A percentile compares a stretch with the other conserved stretches of the same genome.
phyloP scores from a whole-genome alignment of 352 stramenopile species.

The Phytophthora fragariae region DNA sequence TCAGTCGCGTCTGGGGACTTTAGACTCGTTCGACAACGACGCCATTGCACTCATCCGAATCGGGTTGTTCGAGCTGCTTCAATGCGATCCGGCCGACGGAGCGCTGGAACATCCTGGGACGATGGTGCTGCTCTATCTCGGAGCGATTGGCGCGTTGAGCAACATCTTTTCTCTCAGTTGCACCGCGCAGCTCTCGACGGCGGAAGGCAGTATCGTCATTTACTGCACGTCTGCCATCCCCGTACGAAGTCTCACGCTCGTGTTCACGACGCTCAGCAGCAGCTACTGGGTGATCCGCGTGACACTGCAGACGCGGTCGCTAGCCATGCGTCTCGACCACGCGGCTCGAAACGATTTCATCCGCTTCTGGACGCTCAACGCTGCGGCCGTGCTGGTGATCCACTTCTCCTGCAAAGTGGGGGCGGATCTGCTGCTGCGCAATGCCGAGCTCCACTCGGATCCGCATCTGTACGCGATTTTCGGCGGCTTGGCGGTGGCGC shows the following conservation, averaged over 20 bases:
- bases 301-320: constrained; percentile 39
- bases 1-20: not conserved
- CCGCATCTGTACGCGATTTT: constrained; percentile 54
- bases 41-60: constrained; percentile 8
- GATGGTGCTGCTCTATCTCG: constrained; percentile 50
- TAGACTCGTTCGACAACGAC: constrained; percentile 19
- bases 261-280: constrained; percentile 48
- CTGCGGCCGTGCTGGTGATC: constrained; percentile 27
- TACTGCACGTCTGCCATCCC: constrained; percentile 44
- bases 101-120: constrained; percentile 41
- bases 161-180: constrained; percentile 56
- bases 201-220: constrained; percentile 44
- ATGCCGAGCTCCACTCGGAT: constrained; percentile 42
- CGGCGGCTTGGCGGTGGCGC: constrained; percentile 34
- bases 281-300: constrained; percentile 51
- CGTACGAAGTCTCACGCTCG: constrained; percentile 38
- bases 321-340: constrained; percentile 37
- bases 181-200: constrained; percentile 34
- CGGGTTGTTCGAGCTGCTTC: constrained; percentile 27
- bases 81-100: constrained; percentile 39
- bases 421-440: constrained; percentile 34
- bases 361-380: constrained; percentile 35
- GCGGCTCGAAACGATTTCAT: constrained; percentile 33
- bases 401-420: constrained; percentile 42
- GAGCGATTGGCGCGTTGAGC: constrained; percentile 46